Percentiles rank a stretch among this genome's conserved stretches.
These are phyloP conservation scores for Thymus mandschuricus DNA, from an alignment of 257 asterid genomes.

Conservation along the genomic window DNA sequence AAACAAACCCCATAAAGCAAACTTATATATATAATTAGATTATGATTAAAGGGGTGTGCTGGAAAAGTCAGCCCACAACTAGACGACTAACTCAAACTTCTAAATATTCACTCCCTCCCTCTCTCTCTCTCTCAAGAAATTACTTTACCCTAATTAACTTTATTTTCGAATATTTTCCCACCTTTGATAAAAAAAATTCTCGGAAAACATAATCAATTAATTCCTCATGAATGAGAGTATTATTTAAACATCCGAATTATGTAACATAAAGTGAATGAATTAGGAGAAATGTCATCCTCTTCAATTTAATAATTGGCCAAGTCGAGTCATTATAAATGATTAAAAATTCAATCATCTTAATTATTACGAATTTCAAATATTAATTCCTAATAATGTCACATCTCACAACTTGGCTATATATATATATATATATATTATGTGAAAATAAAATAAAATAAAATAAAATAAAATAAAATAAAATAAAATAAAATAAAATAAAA, in stretches of 20 bases:
- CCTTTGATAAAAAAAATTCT: no score
- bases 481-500: no score
- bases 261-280: neutral
- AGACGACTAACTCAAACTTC: constrained; percentile 69
- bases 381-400: neutral
- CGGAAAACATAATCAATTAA: no score
- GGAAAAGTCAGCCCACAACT: constrained; percentile 89
- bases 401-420: no score
- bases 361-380: no score
- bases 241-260: neutral
- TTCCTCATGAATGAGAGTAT: no score
- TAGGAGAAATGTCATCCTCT: neutral
- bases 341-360: neutral
- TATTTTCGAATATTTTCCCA: no score
- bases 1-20: constrained; percentile 56
- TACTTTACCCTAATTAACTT: no score
- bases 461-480: no score
- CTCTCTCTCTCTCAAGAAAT: neutral
- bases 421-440: no score
- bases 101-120: constrained; percentile 76
- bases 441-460: no score
- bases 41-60: constrained; percentile 62
- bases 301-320: neutral
- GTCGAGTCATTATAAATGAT: neutral
- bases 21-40: constrained; percentile 64